phyloP scores from a whole-genome alignment of 73 alveolate genomes.

The Paramecium caudatum region DNA sequence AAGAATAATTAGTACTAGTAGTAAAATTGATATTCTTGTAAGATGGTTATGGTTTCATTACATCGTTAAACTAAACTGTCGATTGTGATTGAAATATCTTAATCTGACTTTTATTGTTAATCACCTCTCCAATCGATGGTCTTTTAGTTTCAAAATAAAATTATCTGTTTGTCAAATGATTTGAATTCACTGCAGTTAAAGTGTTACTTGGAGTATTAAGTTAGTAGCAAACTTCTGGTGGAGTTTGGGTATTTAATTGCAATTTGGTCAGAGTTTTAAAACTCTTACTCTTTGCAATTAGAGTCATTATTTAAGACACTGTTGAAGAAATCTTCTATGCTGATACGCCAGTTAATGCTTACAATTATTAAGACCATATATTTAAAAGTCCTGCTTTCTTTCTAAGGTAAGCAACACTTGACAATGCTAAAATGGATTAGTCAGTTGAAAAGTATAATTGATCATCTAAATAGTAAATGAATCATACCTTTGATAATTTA shows the following conservation, averaged over 20 bases:
- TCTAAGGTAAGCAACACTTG: conserved; percentile 61
- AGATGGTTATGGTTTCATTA: neutral
- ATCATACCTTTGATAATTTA: conserved; percentile 36
- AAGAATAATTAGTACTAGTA: conserved; percentile 1
- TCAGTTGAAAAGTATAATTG: neutral
- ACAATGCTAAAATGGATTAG: conserved; percentile 19
- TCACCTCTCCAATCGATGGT: neutral
- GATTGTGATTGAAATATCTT: conserved; percentile 5
- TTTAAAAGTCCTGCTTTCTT: conserved; percentile 51
- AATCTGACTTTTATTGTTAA: neutral
- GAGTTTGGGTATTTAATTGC: neutral
- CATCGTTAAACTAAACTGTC: neutral
- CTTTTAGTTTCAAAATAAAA: neutral
- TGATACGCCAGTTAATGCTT: neutral
- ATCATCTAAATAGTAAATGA: neutral
- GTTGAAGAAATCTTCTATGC: conserved; percentile 45
- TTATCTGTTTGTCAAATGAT: neutral
- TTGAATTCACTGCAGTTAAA: neutral
- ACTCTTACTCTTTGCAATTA: conserved; percentile 28
- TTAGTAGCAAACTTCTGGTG: neutral
- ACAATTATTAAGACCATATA: conserved; percentile 41
- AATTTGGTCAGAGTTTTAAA: conserved; percentile 8
- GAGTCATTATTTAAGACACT: conserved; percentile 62
- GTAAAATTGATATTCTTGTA: neutral
- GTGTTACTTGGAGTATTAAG: neutral